These are phyloP conservation scores for Tuctoria greenei DNA, from an alignment of 176 grass and related monocot species.

Conservation along the genomic window DNA sequence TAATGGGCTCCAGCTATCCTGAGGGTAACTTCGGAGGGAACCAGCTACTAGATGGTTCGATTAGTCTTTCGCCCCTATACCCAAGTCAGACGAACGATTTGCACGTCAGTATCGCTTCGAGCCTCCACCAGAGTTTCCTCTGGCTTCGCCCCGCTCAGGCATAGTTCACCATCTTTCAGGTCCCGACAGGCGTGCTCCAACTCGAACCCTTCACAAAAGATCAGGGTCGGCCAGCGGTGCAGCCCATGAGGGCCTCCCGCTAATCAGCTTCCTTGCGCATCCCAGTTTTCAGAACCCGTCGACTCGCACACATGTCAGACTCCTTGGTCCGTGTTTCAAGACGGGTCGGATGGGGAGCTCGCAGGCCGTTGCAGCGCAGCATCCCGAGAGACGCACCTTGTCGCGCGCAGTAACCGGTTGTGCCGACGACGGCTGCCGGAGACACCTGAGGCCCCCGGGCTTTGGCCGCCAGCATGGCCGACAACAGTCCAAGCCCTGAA, in stretches of 20 bases:
- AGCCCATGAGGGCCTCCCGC: too few relatives aligned
- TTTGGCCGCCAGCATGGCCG: too few relatives aligned
- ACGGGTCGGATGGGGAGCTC: conserved; percentile 61
- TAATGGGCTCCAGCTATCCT: conserved; percentile 57
- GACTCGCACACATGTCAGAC: conserved; percentile 59
- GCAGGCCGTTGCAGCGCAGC: conserved; percentile 26
- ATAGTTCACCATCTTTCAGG: conserved; percentile 62
- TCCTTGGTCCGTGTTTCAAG: conserved; percentile 75
- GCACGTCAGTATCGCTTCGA: conserved; percentile 58
- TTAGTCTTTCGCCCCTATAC: conserved; percentile 48
- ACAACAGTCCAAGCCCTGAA: too few relatives aligned
- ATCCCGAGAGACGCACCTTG: too few relatives aligned
- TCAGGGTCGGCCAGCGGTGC: too few relatives aligned
- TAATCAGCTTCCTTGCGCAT: too few relatives aligned
- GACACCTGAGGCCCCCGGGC: too few relatives aligned
- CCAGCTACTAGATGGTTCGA: conserved; percentile 54
- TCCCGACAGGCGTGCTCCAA: conserved; percentile 68
- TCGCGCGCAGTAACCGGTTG: too few relatives aligned
- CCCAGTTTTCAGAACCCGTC: too few relatives aligned
- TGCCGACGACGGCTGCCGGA: too few relatives aligned
- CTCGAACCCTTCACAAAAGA: conserved; percentile 79
- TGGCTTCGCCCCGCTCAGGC: conserved; percentile 65
- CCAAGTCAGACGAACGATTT: conserved; percentile 34
- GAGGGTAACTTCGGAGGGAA: conserved; percentile 50
- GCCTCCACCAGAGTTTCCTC: conserved; percentile 76